Evolutionary conservation across 306 rosid genomes (phyloP).

Genomic region (Sicyos edulis): DNA sequence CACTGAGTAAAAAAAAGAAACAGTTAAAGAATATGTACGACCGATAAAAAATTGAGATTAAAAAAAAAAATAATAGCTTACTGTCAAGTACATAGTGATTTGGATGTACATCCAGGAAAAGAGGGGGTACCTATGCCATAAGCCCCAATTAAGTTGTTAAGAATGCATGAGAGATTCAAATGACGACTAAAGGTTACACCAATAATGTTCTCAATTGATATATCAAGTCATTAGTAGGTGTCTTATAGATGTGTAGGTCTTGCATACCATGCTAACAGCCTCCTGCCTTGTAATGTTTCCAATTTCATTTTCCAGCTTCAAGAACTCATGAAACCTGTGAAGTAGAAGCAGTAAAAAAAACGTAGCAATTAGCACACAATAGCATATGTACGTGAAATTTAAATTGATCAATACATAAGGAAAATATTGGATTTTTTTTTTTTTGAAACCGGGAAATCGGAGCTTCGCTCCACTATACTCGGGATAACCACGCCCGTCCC

Average conservation of each 20-base stretch:
- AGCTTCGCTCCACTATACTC: no score
- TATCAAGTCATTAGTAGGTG: not conserved
- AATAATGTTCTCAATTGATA: not conserved
- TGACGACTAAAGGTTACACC: not conserved
- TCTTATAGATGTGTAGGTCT: not conserved
- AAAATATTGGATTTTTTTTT: no score
- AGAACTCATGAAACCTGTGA: conserved; percentile 87
- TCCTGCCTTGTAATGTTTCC: conserved; percentile 99
- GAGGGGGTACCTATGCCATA: conserved; percentile 83
- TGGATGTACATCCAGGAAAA: conserved; percentile 79
- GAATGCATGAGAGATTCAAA: not conserved
- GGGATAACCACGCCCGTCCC: no score
- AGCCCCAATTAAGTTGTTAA: conserved; percentile 17
- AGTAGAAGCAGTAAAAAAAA: not conserved
- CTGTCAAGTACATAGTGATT: conserved; percentile 87
- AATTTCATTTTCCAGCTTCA: conserved; percentile 95
- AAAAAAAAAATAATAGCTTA: conserved; percentile 33
- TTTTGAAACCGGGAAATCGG: no score
- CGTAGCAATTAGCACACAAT: not conserved
- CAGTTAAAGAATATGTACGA: conserved; percentile 1
- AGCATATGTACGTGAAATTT: not conserved
- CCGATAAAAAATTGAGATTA: not conserved
- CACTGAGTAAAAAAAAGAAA: conserved; percentile 47
- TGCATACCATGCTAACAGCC: conserved; percentile 98
- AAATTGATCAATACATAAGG: not conserved